Conservation (phyloP, 768 basidiomycete species). For the Paxillus ammoniavirescens region DNA sequence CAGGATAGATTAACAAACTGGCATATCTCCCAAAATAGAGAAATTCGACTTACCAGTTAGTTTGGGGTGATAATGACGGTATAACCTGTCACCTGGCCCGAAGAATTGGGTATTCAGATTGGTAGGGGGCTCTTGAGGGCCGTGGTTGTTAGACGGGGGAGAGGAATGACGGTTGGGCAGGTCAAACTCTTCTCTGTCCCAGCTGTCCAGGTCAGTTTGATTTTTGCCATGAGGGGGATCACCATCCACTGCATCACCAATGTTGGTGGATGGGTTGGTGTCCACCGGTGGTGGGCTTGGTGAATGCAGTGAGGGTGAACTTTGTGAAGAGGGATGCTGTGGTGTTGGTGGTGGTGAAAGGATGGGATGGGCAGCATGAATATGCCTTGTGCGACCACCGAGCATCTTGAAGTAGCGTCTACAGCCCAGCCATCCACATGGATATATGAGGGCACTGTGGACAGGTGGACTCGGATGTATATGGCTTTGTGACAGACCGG, state of each 20-base stretch:
- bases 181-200: background rate
- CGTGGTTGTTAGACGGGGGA: background rate
- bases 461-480: no score
- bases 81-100: constrained; percentile 1
- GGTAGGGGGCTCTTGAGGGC: background rate
- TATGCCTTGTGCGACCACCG: constrained; percentile 1
- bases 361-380: background rate
- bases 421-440: background rate
- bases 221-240: no score
- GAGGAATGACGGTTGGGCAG: background rate
- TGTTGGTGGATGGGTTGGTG: background rate
- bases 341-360: background rate
- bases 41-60: constrained; percentile 1
- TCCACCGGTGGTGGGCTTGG: background rate
- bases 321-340: background rate
- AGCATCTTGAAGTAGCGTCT: background rate
- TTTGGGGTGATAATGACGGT: constrained; percentile 1
- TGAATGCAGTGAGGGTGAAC: background rate
- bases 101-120: background rate
- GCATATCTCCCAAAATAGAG: background rate
- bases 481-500: background rate
- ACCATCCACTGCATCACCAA: background rate
- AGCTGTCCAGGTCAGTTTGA: no score
- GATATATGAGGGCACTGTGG: background rate
- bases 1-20: background rate